Percentiles rank a stretch among this genome's conserved stretches.
Conservation (phyloP, 345 rosid genomes). For the Litchi chinensis region DNA sequence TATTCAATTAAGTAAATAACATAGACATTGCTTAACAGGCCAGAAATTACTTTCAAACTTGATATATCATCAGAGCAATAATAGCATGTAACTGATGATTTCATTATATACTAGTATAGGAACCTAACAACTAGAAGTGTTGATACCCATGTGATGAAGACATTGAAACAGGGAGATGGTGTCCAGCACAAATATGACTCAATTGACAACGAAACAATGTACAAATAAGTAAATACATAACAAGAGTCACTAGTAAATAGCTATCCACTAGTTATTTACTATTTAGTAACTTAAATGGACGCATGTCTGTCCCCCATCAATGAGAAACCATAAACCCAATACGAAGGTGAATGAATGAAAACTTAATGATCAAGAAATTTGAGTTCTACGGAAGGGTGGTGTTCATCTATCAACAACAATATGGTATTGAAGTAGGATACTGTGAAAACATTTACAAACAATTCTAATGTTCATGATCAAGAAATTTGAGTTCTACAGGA, state of each 20-base stretch:
- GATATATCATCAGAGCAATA: background rate
- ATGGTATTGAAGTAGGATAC: too few species aligned
- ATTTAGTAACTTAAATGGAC: background rate
- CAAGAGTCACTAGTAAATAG: background rate
- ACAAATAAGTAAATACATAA: background rate
- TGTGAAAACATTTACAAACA: too few species aligned
- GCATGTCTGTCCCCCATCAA: too few species aligned
- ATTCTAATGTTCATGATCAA: too few species aligned
- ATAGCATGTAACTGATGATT: background rate
- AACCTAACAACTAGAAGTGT: conserved; percentile 2
- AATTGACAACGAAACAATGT: background rate
- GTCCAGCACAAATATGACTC: background rate
- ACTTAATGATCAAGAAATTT: too few species aligned
- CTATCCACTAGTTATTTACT: background rate
- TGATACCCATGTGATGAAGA: background rate
- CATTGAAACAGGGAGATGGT: background rate
- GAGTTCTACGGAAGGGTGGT: too few species aligned
- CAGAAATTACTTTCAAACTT: conserved; percentile 7
- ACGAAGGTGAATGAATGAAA: too few species aligned
- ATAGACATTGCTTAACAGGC: background rate
- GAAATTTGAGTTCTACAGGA: too few species aligned
- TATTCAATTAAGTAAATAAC: background rate
- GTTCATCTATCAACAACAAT: too few species aligned
- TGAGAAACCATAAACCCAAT: too few species aligned
- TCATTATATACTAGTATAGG: background rate